Evolutionary conservation across 148 eudicot genomes (phyloP).

Genomic region (Vaccinium macrocarpon): DNA sequence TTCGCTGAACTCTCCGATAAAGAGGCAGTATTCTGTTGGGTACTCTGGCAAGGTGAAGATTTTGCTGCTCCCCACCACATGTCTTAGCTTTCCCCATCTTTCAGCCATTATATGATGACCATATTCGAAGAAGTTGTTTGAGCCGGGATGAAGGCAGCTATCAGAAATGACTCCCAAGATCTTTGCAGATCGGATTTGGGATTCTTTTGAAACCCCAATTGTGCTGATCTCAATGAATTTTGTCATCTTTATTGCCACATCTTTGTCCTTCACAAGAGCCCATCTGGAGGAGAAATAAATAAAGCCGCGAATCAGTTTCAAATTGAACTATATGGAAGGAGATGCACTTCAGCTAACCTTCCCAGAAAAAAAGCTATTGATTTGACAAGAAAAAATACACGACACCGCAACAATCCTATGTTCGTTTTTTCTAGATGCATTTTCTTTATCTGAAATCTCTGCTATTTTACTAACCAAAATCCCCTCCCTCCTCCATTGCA

Average conservation of each 20-base stretch:
- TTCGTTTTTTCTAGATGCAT: background rate
- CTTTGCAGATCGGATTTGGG: conserved; percentile 72
- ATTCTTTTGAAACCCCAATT: conserved; percentile 82
- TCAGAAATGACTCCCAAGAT: conserved; percentile 50
- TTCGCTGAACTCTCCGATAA: conserved; percentile 31
- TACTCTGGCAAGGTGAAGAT: conserved; percentile 43
- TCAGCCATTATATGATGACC: conserved; percentile 42
- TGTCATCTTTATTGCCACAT: conserved; percentile 63
- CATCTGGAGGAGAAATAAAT: conserved; percentile 40
- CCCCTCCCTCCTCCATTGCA: background rate
- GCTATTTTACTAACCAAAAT: background rate
- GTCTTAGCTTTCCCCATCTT: conserved; percentile 65
- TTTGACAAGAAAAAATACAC: too few species aligned
- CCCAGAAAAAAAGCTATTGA: too few species aligned
- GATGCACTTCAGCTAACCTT: too few species aligned
- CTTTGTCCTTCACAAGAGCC: conserved; percentile 82
- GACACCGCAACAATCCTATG: background rate
- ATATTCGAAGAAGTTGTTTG: conserved; percentile 44
- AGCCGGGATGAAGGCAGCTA: conserved; percentile 26
- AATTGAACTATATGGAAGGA: too few species aligned
- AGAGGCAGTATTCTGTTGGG: conserved; percentile 42
- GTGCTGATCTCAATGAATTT: conserved; percentile 63
- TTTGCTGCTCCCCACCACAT: conserved; percentile 27
- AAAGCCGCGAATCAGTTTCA: background rate
- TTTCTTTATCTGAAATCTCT: background rate